Conservation (phyloP, 306 rosid genomes). For the Spatholobus suberectus region DNA sequence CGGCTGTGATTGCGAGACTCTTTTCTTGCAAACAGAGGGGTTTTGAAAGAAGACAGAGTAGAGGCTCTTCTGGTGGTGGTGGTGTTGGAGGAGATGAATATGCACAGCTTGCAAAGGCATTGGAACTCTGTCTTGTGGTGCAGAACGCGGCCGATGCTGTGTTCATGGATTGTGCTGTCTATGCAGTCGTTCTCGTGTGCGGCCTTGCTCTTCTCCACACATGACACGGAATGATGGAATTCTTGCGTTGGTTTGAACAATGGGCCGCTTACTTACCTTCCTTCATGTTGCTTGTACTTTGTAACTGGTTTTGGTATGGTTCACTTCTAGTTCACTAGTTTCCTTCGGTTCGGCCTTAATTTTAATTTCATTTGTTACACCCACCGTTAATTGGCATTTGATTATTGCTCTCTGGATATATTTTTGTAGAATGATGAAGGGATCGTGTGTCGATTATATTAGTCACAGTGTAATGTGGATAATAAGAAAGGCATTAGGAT, state of each 20-base stretch:
- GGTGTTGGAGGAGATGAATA: slow-evolving; percentile 42
- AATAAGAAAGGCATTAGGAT: not conserved
- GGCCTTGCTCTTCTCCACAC: slow-evolving; percentile 58
- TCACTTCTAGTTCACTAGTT: slow-evolving; percentile 13
- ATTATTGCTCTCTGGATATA: not conserved
- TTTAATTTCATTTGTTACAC: not conserved
- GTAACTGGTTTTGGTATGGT: not conserved
- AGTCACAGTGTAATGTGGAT: not conserved
- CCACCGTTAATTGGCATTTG: not conserved
- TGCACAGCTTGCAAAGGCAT: slow-evolving; percentile 54
- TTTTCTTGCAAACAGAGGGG: slow-evolving; percentile 46
- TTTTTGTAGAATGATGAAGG: not conserved
- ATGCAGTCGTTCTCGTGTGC: slow-evolving; percentile 65
- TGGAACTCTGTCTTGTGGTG: slow-evolving; percentile 59
- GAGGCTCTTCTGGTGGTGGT: slow-evolving; percentile 25
- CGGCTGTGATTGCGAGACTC: slow-evolving; percentile 63
- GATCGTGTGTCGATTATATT: not conserved
- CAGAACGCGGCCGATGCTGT: slow-evolving; percentile 67
- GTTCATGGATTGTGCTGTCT: slow-evolving; percentile 77
- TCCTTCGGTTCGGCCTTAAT: not conserved
- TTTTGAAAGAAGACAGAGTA: slow-evolving; percentile 22
- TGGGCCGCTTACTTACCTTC: not conserved
- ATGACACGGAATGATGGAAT: slow-evolving; percentile 2
- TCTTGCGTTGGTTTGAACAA: slow-evolving; percentile 10
- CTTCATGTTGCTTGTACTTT: not conserved